Percentiles rank a stretch among this genome's conserved stretches.
phyloP scores from a whole-genome alignment of 208 protist genomes.

The Trypanosomatidae sp. region DNA sequence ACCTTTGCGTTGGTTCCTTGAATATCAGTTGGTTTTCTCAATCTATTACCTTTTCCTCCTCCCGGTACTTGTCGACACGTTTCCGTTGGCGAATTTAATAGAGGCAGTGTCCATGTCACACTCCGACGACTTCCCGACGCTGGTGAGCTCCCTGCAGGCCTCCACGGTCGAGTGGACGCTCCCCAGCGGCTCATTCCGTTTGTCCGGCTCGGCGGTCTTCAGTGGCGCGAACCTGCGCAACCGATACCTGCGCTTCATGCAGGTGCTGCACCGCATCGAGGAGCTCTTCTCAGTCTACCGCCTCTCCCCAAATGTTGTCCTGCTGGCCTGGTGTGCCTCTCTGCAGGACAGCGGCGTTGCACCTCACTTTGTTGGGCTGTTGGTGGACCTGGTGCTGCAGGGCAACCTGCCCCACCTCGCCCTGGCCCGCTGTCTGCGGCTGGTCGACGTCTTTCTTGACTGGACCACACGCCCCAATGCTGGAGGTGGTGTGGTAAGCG shows the following conservation, averaged over 20 bases:
- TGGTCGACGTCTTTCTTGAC: conserved; percentile 35
- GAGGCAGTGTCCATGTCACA: no score
- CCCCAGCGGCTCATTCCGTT: no score
- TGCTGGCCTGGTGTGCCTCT: conserved; percentile 27
- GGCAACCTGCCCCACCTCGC: conserved; percentile 51
- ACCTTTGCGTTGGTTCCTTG: no score
- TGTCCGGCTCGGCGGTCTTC: no score
- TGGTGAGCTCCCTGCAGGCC: conserved; percentile 33
- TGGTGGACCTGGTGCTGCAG: conserved; percentile 37
- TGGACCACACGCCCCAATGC: conserved; percentile 25
- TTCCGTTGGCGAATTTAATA: no score
- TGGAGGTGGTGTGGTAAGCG: not conserved
- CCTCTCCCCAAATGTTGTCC: not conserved
- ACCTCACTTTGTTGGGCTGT: conserved; percentile 30
- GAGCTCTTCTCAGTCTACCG: conserved; percentile 21
- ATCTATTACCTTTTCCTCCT: no score
- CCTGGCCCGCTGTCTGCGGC: conserved; percentile 38
- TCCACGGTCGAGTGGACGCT: conserved; percentile 30
- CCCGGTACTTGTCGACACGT: no score
- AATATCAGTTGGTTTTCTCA: no score
- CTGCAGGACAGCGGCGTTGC: conserved; percentile 25
- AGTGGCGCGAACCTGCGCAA: no score
- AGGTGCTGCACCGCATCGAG: conserved; percentile 27
- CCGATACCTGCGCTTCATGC: conserved; percentile 28
- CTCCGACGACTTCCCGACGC: no score